phyloP scores from a whole-genome alignment of 2,329 filamentous ascomycete species.

The Fusarium pseudoanthophilum region DNA sequence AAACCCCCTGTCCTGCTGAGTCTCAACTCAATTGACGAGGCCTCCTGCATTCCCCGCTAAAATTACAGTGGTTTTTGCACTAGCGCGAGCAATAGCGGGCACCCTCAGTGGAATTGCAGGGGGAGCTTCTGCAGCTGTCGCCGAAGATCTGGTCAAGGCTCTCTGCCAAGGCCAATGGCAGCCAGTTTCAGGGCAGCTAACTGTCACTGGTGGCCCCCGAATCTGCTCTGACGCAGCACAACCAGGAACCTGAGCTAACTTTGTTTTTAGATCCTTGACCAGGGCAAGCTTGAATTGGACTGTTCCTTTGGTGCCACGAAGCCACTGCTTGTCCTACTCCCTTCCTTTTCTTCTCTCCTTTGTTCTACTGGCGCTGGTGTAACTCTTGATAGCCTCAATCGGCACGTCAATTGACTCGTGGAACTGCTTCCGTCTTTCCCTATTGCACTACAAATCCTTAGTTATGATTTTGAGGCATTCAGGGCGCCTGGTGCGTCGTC shows the following conservation, averaged over 20 bases:
- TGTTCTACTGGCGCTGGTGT: constrained; percentile 15
- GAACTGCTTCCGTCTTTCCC: not conserved
- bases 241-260: constrained; percentile 14
- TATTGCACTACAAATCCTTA: constrained; percentile 3
- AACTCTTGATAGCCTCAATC: constrained; percentile 19
- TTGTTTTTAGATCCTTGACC: constrained; percentile 22
- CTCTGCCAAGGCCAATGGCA: constrained; percentile 37
- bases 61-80: constrained; percentile 1
- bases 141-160: constrained; percentile 37
- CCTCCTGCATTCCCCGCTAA: constrained; percentile 29
- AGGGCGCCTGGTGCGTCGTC: constrained; percentile 43
- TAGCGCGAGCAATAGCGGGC: constrained; percentile 21
- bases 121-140: constrained; percentile 30
- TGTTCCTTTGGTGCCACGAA: constrained; percentile 37
- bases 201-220: constrained; percentile 29
- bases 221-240: constrained; percentile 18
- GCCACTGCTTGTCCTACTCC: constrained; percentile 13
- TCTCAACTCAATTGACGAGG: constrained; percentile 32
- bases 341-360: constrained; percentile 22
- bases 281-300: constrained; percentile 24
- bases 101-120: constrained; percentile 19
- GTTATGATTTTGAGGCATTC: constrained; percentile 43
- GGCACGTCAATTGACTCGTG: constrained; percentile 18
- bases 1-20: constrained; percentile 36
- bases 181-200: constrained; percentile 33